phyloP scores from a whole-genome alignment of 2,329 filamentous ascomycete species.

The Alternaria panax region DNA sequence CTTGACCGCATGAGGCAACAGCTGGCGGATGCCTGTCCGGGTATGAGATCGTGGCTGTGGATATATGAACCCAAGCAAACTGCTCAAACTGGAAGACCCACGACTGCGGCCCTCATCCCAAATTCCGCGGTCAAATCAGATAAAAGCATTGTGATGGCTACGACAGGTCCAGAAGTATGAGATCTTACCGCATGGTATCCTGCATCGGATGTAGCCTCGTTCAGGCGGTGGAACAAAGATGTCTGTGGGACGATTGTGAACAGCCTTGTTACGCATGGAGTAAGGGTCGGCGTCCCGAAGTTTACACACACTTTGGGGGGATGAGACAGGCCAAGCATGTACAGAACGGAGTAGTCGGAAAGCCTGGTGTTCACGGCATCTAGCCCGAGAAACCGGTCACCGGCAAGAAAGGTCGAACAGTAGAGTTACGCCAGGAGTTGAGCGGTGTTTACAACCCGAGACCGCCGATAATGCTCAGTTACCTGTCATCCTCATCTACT shows the following conservation, averaged over 20 bases:
- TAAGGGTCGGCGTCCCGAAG: background rate
- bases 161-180: background rate
- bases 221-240: background rate
- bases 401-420: background rate
- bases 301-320: background rate
- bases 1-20: background rate
- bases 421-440: background rate
- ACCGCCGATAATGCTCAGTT: background rate
- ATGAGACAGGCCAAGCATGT: background rate
- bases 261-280: background rate
- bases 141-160: background rate
- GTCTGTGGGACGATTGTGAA: background rate
- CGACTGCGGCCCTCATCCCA: background rate
- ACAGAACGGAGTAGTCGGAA: background rate
- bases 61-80: background rate
- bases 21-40: background rate
- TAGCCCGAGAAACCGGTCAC: background rate
- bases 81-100: background rate
- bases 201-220: background rate
- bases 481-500: background rate
- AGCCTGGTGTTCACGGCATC: background rate
- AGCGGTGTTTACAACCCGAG: background rate
- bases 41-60: background rate
- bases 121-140: background rate
- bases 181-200: background rate